Conservation (phyloP, 2,329 filamentous ascomycete genomes). For the Aspergillus transmontanensis region DNA sequence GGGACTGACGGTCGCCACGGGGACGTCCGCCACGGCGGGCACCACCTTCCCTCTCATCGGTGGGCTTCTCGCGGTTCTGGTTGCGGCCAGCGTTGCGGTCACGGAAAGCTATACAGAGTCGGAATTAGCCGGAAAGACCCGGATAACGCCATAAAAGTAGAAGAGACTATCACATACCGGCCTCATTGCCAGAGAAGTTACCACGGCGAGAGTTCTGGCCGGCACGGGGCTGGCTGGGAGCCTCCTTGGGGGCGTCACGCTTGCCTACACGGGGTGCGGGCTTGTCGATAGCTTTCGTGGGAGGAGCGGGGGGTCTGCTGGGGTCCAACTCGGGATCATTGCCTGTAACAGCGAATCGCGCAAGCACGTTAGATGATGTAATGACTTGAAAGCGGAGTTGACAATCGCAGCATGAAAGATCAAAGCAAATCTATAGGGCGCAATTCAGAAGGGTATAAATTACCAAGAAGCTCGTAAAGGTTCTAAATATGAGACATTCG, state of each 20-base stretch:
- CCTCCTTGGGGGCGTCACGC: conserved; percentile 80
- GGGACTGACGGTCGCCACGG: conserved; percentile 66
- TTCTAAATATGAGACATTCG: conserved; percentile 63
- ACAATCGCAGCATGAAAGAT: conserved; percentile 7
- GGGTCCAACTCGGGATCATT: conserved; percentile 71
- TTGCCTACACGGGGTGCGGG: conserved; percentile 74
- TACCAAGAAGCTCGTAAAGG: conserved; percentile 98
- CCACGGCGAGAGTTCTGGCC: conserved; percentile 48
- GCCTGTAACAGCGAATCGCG: conserved; percentile 49
- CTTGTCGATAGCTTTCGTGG: conserved; percentile 89
- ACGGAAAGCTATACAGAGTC: conserved; percentile 70
- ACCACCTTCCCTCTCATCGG: conserved; percentile 64
- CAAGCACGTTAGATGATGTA: conserved; percentile 32
- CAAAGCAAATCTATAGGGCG: conserved; percentile 19
- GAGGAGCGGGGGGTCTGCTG: conserved; percentile 75
- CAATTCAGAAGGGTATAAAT: conserved; percentile 27
- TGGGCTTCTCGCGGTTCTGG: conserved; percentile 79
- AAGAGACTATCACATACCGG: conserved; percentile 65
- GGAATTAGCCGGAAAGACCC: conserved; percentile 18
- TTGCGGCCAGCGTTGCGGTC: conserved; percentile 79
- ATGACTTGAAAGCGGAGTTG: conserved; percentile 13
- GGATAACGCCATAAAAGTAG: conserved; percentile 1
- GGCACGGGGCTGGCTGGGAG: conserved; percentile 52
- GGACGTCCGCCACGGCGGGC: conserved; percentile 52
- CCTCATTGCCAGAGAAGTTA: conserved; percentile 74